Evolutionary conservation across 2,329 filamentous ascomycete species (phyloP).

Genomic region (Clarireedia hainanense): DNA sequence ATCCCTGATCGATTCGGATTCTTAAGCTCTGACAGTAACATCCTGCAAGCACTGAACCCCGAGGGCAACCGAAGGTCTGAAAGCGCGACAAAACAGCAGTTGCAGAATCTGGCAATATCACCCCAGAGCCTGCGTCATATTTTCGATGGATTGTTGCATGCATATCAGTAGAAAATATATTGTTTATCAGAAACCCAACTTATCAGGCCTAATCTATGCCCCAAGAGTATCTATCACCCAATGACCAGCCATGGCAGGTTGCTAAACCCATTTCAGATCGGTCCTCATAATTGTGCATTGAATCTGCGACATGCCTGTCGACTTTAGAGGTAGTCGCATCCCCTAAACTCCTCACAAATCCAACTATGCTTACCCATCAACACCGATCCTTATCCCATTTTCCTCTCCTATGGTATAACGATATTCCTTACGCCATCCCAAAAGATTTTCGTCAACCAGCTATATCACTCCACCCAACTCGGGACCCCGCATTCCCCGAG

Average conservation of each 20-base stretch:
- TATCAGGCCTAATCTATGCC: no score
- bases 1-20: constrained; percentile 18
- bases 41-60: not conserved
- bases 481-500: not conserved
- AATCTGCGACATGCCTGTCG: not conserved
- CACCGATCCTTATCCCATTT: not conserved
- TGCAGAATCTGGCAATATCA: not conserved
- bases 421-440: not conserved
- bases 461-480: not conserved
- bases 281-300: no score
- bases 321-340: not conserved
- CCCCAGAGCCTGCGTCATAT: not conserved
- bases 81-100: not conserved
- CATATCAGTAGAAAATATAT: not conserved
- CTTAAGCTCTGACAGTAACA: not conserved
- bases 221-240: no score
- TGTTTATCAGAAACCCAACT: not conserved
- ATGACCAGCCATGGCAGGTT: no score
- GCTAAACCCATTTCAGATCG: no score
- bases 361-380: not conserved
- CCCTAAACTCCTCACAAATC: not conserved
- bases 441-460: not conserved
- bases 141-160: not conserved
- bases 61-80: not conserved
- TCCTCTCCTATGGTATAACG: not conserved